A percentile compares a stretch with the other conserved stretches of the same genome.
Conservation (phyloP, 352 stramenopile genomes). For the Pythium periplocum region DNA sequence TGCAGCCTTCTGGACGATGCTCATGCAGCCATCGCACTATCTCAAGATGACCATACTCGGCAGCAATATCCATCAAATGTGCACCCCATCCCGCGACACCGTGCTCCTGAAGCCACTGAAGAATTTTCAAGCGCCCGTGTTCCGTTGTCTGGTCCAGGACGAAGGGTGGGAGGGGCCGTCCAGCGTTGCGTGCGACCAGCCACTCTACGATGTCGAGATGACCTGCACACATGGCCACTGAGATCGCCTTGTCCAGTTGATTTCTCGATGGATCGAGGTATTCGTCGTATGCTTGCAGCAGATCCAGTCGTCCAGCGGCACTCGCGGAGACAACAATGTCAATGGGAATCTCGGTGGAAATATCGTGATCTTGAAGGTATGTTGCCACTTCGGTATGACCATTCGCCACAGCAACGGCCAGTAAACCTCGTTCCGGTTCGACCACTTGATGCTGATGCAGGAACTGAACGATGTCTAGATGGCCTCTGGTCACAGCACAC, state of each 20-base stretch:
- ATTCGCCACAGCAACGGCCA: too few species aligned
- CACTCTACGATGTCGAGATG: slow-evolving; percentile 22
- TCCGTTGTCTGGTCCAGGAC: slow-evolving; percentile 12
- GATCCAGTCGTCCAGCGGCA: slow-evolving; percentile 12
- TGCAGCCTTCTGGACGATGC: slow-evolving; percentile 23
- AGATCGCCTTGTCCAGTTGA: too few species aligned
- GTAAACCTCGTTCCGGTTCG: too few species aligned
- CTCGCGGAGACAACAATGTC: slow-evolving; percentile 12
- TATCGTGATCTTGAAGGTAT: slow-evolving; percentile 13
- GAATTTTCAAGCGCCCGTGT: slow-evolving; percentile 18
- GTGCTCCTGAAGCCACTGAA: slow-evolving; percentile 19
- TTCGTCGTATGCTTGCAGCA: slow-evolving; percentile 20
- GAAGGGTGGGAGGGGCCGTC: too few species aligned
- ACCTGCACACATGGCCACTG: too few species aligned
- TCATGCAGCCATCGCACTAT: slow-evolving; percentile 25
- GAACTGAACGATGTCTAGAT: too few species aligned
- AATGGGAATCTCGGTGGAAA: slow-evolving; percentile 15
- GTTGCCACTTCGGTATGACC: slow-evolving; percentile 14
- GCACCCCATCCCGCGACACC: slow-evolving; percentile 21
- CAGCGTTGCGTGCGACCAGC: slow-evolving; percentile 20
- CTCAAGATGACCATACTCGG: slow-evolving; percentile 17
- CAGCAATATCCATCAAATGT: slow-evolving; percentile 22
- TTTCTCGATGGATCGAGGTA: slow-evolving; percentile 13
- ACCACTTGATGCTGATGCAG: too few species aligned
- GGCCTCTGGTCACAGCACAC: too few species aligned